Conservation (phyloP, 768 basidiomycete genomes). For the Tylopilus sp. region DNA sequence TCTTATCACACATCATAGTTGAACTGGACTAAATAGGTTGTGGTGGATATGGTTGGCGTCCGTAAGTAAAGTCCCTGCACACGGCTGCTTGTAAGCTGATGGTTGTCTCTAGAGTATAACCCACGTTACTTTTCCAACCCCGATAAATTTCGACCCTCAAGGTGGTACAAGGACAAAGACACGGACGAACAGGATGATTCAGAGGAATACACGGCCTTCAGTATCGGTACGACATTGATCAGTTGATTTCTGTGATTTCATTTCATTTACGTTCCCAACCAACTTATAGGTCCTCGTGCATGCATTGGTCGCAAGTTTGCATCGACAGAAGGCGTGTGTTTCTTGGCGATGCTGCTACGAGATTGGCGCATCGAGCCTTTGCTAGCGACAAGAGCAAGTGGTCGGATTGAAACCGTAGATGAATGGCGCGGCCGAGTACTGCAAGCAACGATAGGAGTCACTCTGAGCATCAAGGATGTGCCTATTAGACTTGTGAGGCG, state of each 20-base stretch:
- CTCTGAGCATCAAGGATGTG: conserved; percentile 21
- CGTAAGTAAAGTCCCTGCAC: conserved; percentile 15
- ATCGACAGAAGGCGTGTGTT: conserved; percentile 47
- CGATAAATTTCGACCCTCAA: conserved; percentile 32
- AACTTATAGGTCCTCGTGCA: conserved; percentile 40
- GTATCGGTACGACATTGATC: conserved; percentile 15
- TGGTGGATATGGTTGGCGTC: conserved; percentile 31
- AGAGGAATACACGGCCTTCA: conserved; percentile 25
- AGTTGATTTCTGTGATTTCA: not conserved
- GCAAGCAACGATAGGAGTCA: conserved; percentile 12
- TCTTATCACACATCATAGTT: not conserved
- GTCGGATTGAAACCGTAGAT: conserved; percentile 16
- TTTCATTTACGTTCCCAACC: not conserved
- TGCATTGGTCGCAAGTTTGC: conserved; percentile 60
- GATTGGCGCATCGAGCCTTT: conserved; percentile 52
- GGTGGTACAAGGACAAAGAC: conserved; percentile 33
- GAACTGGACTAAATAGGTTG: conserved; percentile 9
- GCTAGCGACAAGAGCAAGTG: conserved; percentile 20
- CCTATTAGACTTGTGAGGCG: conserved; percentile 22
- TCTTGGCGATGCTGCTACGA: conserved; percentile 48
- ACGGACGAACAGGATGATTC: conserved; percentile 5
- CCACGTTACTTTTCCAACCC: conserved; percentile 36
- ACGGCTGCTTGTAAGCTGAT: not conserved
- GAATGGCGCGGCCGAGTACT: conserved; percentile 25
- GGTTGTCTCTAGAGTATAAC: conserved; percentile 32